Base-by-base conservation (phyloP, 108 stramenopile species). In the Cyclotella kingstonii region DNA sequence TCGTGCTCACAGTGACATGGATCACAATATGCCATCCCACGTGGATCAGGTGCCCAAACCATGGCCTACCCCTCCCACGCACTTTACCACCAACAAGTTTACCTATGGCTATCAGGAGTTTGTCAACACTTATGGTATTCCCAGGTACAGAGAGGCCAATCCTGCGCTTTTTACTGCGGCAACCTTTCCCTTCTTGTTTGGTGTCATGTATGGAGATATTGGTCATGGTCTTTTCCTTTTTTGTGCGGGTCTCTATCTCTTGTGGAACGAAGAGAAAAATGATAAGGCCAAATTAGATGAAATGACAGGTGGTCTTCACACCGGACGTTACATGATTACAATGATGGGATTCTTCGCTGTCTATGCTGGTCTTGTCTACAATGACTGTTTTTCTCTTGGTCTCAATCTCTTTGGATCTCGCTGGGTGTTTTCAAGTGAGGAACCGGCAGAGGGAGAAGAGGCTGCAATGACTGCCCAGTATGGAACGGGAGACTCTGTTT, bases 161-260 rank as follows among this genome's bases (percentile, higher is more conserved):
- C 98, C 98, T 19, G 98, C 98, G 10, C 80, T 99, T 33, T 98
- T 97, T 73, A 97, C 98, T 14, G 95, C 96, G 23, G 95, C 95
- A 3, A 97, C 97, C 14, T 99, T 99, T 82, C 98, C 98, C 46
- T 99, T 99, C 83, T 74, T 98, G 54, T 99, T 97, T 57, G 97
- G 95, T 46, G 95, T 98, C 65, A 99, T 98, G 98, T 99, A 96
- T 67, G 98, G 98, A 51, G 98, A 99, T 78, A 91, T 98, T 35
- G 98, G 98, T 6, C 98, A 99, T 54, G 97, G 96, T 40, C 47
- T 81, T 10, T 88, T 89, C 78, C 79, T 99, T 26, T 82, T 94
- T 68, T 47, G 70, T 57, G 80, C 85, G 35, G 95, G 95, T 25
- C 57, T 93, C 23, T 87, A 75, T 68, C 70, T 98, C 21, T 33